These are phyloP conservation scores for Achaetomium macrosporum DNA, from an alignment of 2,329 filamentous ascomycete species.

Conservation along the genomic window DNA sequence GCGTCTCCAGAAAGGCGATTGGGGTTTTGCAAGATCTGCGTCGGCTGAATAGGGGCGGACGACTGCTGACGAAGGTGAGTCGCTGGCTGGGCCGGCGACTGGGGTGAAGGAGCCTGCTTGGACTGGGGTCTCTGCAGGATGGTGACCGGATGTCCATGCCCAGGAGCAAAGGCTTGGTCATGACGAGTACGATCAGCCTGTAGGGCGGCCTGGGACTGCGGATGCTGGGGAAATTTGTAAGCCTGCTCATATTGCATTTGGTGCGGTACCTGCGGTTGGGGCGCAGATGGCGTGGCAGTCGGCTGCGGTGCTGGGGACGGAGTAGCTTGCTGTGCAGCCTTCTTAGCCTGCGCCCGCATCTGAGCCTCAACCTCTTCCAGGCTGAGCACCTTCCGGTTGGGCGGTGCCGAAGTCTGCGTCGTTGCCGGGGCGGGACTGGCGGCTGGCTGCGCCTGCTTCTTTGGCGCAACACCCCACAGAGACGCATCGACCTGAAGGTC, in stretches of 20 bases:
- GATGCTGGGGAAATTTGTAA: conserved; percentile 22
- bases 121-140: conserved; percentile 51
- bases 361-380: conserved; percentile 94
- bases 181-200: conserved; percentile 14
- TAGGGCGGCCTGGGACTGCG: conserved; percentile 17
- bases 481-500: conserved; percentile 89
- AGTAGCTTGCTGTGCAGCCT: conserved; percentile 36
- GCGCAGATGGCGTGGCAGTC: conserved; percentile 18
- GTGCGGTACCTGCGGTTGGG: conserved; percentile 28
- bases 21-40: conserved; percentile 75
- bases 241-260: conserved; percentile 21
- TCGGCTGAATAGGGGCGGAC: conserved; percentile 48
- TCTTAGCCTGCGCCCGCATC: conserved; percentile 67
- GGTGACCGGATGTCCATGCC: conserved; percentile 46
- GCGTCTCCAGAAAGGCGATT: conserved; percentile 55
- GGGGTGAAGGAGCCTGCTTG: conserved; percentile 36
- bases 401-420: conserved; percentile 31
- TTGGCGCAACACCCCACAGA: conserved; percentile 77
- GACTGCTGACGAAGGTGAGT: conserved; percentile 26
- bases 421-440: conserved; percentile 31
- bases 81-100: conserved; percentile 28
- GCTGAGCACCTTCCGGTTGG: conserved; percentile 77
- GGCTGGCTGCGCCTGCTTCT: conserved; percentile 40
- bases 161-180: conserved; percentile 25
- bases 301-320: conserved; percentile 24